A percentile compares a stretch with the other conserved stretches of the same genome.
These are phyloP conservation scores for Stylonectria norvegica DNA, from an alignment of 2,329 filamentous ascomycete genomes.

Conservation along the genomic window DNA sequence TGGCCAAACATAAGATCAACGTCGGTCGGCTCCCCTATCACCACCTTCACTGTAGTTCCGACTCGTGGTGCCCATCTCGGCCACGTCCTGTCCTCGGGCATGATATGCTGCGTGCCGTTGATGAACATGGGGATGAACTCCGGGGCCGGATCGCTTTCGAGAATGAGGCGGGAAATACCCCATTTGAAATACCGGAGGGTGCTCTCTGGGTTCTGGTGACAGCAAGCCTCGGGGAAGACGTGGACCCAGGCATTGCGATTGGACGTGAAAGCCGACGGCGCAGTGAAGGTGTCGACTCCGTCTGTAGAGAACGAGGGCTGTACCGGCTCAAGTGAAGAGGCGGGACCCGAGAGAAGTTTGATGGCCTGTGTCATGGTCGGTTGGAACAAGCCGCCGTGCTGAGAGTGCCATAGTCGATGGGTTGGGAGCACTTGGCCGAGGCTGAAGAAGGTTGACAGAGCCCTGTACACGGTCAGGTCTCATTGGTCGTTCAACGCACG, in stretches of 20 bases:
- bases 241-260: conserved; percentile 84
- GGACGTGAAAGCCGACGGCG: conserved; percentile 67
- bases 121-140: conserved; percentile 93
- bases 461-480: conserved; percentile 41
- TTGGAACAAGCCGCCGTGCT: conserved; percentile 82
- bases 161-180: conserved; percentile 86
- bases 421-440: conserved; percentile 88
- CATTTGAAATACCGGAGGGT: conserved; percentile 97
- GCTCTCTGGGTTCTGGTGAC: conserved; percentile 78
- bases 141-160: conserved; percentile 83
- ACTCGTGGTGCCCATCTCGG: conserved; percentile 78
- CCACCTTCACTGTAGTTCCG: conserved; percentile 66
- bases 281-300: conserved; percentile 61
- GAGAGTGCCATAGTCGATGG: conserved; percentile 75
- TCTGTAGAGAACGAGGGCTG: conserved; percentile 61
- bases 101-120: conserved; percentile 81
- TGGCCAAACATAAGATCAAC: conserved; percentile 73
- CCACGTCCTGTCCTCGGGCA: conserved; percentile 77
- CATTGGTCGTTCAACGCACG: neutral
- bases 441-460: conserved; percentile 75
- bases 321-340: conserved; percentile 19
- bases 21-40: conserved; percentile 77
- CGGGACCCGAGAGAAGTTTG: conserved; percentile 65
- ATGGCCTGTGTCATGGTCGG: conserved; percentile 84
- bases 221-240: conserved; percentile 91